Evolutionary conservation across 139 green algal species (phyloP), one percentile per base, ranked within the genome.

Genomic region (Ulvella scutata): DNA sequence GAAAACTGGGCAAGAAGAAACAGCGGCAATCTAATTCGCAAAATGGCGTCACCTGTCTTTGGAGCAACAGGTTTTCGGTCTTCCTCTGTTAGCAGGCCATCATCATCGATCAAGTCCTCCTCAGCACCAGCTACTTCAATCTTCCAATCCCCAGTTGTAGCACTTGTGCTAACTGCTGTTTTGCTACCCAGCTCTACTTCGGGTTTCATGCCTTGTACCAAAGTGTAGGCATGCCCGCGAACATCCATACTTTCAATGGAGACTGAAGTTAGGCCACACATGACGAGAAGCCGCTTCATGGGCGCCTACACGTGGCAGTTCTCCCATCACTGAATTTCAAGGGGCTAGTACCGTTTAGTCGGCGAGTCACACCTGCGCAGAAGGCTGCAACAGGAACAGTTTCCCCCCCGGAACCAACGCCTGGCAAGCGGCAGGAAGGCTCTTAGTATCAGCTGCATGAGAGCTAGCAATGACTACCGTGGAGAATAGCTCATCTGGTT

Each of bases 31-130:
- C 35, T 26, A 51, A 44, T 43, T 4, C 20, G 7, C 35, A n/a
- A 2, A 3, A 60, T n/a, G 23, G 4, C 10, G 39, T 26, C 29
- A 78, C 67, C 43, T 67, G 37, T 51, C 34, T 29, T 61, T 28
- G 61, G 37, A 26, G 51, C 26, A 3, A 43, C 29, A 20, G 72
- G 80, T 72, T 82, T 43, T 67, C 85, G 81, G 72, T 98, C 94
- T 62, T 94, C 91, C 62, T 93, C 90, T 34, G 88, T 94, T 6
- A 98, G 87, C 75, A 98, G 85, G 62, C 88, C 82, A 4, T 96
- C 91, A 17, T 99, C 94, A 74, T 98, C 94, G 29, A 98, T 40
- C 13, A 98, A 77, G 33, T 81, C 72, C 3, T 76, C 73, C 38
- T 67, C 82, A 43, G 75, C 76, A n/a, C 72, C 61, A 73, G 81